Evolutionary conservation across 805 yeast species (phyloP).

Genomic region (Ogataea pignaliae): DNA sequence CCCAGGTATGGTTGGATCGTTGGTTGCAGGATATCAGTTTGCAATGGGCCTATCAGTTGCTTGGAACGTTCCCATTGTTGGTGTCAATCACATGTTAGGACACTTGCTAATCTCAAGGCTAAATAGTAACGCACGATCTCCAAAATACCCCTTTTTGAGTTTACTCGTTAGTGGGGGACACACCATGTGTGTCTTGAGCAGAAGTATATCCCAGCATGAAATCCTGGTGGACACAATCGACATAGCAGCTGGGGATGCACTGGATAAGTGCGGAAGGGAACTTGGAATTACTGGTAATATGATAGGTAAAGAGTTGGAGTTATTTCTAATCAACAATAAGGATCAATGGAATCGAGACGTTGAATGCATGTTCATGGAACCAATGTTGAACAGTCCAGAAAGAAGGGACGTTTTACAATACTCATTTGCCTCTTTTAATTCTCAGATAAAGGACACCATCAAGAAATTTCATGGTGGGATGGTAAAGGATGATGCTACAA

Average conservation of each 20-base stretch:
- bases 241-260: conserved; percentile 88
- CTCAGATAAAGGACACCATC: conserved; percentile 14
- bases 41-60: conserved; percentile 84
- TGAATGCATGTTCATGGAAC: conserved; percentile 36
- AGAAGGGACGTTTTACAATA: conserved; percentile 47
- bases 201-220: conserved; percentile 58
- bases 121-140: conserved; percentile 37
- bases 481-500: conserved; percentile 19
- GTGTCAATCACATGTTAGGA: conserved; percentile 96
- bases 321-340: conserved; percentile 36
- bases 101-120: conserved; percentile 71
- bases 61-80: conserved; percentile 72
- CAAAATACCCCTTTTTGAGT: conserved; percentile 66
- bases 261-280: conserved; percentile 89
- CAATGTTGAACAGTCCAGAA: conserved; percentile 46
- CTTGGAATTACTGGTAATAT: conserved; percentile 76
- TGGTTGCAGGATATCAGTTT: conserved; percentile 74
- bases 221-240: conserved; percentile 74
- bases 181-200: conserved; percentile 75
- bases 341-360: conserved; percentile 28
- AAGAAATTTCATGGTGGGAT: conserved; percentile 20
- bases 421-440: conserved; percentile 70
- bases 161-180: conserved; percentile 92
- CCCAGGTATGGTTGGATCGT: conserved; percentile 93
- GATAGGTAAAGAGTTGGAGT: conserved; percentile 82